Base-by-base conservation (phyloP, 164 flowering plant genomes). In the Piper betle region DNA sequence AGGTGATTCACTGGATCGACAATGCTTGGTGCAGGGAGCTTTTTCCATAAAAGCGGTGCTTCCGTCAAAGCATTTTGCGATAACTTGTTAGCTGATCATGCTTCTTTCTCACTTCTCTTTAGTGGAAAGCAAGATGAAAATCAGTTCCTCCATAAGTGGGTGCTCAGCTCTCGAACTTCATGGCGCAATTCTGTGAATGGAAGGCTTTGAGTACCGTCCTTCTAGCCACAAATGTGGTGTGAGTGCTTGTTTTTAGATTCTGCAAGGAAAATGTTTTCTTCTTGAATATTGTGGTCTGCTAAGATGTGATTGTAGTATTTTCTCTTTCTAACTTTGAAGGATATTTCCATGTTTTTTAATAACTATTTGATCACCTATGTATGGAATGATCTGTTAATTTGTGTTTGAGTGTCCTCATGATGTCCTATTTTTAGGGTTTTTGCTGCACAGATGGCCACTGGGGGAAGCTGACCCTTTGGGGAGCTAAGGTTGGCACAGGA, bases 401-500 rank as follows among this genome's bases (percentile, higher is more conserved):
- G 8, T 60, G 15, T 40, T 41, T 33, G 33, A n/a, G 58, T 9
- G 58, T 9, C 52, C 43, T 43, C 20, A 17, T 60, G 7, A 20
- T 43, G 16, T 57, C 59, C 41, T 65, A 17, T 68, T 16, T 33
- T 55, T 80, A 91, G 97, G 71, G 77, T 79, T 60, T 88, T 62
- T 74, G 66, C 75, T 60, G 93, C 83, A 42, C 90, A 86, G 73
- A n/a, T 74, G 50, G 82, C 84, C 52, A 73, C 85, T 3, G 72
- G 82, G 25, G 88, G 59, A 79, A 79, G 75, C 75, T 91, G 63
- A 56, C 85, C 57, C 58, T 77, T 3, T 83, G 84, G 96, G 96
- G 97, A 68, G 97, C 96, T 11, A 91, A 91, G 97, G 97, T 91
- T 62, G 55, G 80, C 69, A 37, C 3, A 8, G 52, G 20, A 57